Evolutionary conservation across 495 filamentous ascomycete genomes (phyloP), one percentile per base, ranked within the genome.

Genomic region (Lophiotrema nucula): DNA sequence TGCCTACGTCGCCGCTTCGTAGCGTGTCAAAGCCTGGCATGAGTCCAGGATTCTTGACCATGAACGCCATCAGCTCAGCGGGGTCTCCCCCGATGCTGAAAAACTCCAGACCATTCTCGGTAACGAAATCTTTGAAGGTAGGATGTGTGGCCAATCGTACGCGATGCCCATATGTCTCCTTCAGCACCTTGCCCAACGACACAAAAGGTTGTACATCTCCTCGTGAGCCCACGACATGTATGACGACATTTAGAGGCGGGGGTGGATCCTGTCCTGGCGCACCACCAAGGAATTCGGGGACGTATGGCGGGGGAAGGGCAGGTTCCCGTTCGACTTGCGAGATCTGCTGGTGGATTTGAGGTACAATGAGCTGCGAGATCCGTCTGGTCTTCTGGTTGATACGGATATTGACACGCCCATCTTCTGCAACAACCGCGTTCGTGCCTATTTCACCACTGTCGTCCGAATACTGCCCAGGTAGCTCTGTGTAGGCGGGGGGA

Each of bases 331-430:
- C 68, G 18, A 77, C 49, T 13, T 41, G 43, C 8, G 76, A 70
- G 24, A 86, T 69, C 55, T 88, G 85, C 47, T 74, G 78, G 46
- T 79, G 73, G 43, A 91, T 69, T 33, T 86, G 81, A 0, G 88
- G 86, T 0, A 77, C 81, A 16, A 91, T 72, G 25, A 93, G 71
- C 26, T 81, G 77, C 8, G 86, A 81, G 0, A 96, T 66, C 28
- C 80, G 77, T 23, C 78, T 70, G 56, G 80, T 81, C 63, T 82
- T 83, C 61, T 88, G 78, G 58, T 83, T 81, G 68, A 91, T 87
- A 53, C 84, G 83, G 72, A 92, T 90, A 60, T 89, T 80, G 58
- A 90, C 77, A 27, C 88, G 83, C 15, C 87, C 88, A 71, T 88
- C 85, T 59, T 79, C 81, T 77, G 74, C 72, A 39, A 84, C 67